Evolutionary conservation across 129 eudicot species (phyloP), one percentile per base, ranked within the genome.

Genomic region (Tagetes erecta): DNA sequence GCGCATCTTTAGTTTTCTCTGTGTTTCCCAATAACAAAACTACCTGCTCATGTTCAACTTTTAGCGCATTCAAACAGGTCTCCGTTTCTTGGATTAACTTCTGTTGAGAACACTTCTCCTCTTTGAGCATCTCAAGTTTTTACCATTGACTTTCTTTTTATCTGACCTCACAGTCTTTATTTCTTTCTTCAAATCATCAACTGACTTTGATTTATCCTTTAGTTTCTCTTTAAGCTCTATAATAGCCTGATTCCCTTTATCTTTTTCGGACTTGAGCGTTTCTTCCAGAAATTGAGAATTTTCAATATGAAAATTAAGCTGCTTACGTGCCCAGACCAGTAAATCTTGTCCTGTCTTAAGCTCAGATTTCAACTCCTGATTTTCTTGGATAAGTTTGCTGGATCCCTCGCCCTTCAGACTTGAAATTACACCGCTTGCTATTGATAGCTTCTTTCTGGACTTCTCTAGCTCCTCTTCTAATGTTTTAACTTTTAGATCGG

Each of bases 91-190:
- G 71, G 49, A 88, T 82, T 20, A 86, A 55, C 53, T 71, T 78
- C 80, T 20, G 84, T 10, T 76, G 73, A 68, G 45, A 53, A 58
- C 80, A 41, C 65, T 78, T 30, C 41, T 86, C 92, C 10, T 90
- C 89, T 45, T n/a, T n/a, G 20, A 90, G 85, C 7, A 30, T 52
- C 58, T 52, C 58, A 3, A 52, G 33, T 33, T 6, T 20, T 20
- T 52, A 52, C 33, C 58, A 52, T 14, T 34, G 80, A 38, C 38
- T 68, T 76, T 81, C 85, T 72, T 51, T 81, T 13, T 73, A 78
- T 27, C 64, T 82, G 89, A 31, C 87, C 89, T 44, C 27, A 33
- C 14, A 86, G 83, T 8, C 77, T 81, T 34, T 86, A 91, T 20
- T 83, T 92, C 81, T n/a, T 64, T 79, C 86, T 74, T 62, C 77